Conservation (phyloP, 2,329 filamentous ascomycete genomes). For the Colletotrichum godetiae region DNA sequence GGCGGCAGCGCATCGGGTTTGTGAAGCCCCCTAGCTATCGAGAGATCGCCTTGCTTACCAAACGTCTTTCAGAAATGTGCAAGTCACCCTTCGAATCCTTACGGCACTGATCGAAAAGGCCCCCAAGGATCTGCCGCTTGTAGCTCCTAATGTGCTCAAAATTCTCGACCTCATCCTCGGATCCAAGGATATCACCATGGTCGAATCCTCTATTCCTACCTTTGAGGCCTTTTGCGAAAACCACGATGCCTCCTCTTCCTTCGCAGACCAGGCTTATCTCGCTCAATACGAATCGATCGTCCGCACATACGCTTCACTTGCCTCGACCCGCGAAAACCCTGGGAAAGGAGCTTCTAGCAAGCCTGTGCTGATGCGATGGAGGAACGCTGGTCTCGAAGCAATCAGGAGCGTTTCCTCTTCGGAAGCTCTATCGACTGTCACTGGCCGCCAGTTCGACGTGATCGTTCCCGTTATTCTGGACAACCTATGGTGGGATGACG, state of each 20-base stretch:
- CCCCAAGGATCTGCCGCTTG: conserved; percentile 89
- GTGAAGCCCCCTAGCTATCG: conserved; percentile 40
- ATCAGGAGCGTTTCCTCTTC: conserved; percentile 85
- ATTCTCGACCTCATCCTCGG: conserved; percentile 85
- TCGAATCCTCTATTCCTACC: conserved; percentile 87
- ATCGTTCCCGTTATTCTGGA: conserved; percentile 88
- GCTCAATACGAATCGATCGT: conserved; percentile 86
- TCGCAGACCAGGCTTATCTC: conserved; percentile 87
- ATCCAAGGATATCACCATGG: conserved; percentile 90
- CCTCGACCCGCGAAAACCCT: conserved; percentile 69
- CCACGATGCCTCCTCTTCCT: conserved; percentile 86
- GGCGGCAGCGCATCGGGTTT: conserved; percentile 87
- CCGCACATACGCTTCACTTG: conserved; percentile 81
- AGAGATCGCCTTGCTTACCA: conserved; percentile 5
- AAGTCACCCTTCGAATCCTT: conserved; percentile 94
- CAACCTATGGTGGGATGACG: conserved; percentile 83
- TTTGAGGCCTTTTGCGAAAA: conserved; percentile 91
- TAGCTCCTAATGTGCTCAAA: conserved; percentile 85
- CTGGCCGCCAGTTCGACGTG: conserved; percentile 79
- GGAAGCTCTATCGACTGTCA: conserved; percentile 80
- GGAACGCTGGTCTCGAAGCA: conserved; percentile 78
- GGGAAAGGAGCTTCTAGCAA: conserved; percentile 70
- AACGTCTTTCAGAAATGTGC: conserved; percentile 75
- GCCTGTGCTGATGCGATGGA: conserved; percentile 83
- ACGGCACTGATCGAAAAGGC: conserved; percentile 93